Evolutionary conservation across 23 red algal genomes (phyloP), one percentile per base, ranked within the genome.

Genomic region (Gracilaria gracilis): DNA sequence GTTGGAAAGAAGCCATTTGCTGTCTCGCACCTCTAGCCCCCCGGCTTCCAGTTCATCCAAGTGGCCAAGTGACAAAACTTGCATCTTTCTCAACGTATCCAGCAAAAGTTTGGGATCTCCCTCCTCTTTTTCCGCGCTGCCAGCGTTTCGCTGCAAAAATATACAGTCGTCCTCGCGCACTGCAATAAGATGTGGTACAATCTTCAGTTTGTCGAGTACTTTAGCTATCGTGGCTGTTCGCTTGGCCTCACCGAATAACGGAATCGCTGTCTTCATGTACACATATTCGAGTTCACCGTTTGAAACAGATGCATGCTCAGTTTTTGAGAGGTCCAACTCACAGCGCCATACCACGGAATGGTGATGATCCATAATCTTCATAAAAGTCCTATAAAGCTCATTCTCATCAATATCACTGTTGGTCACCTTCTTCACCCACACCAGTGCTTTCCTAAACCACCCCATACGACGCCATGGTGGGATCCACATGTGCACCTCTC

Each of bases 351-450:
- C 59, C 4, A 62, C 59, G 24, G 59, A 62, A 31, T 62, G 59
- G 13, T 62, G 59, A 62, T 62, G 59, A 62, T 62, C 59, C 23
- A 62, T 19, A 62, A 62, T 62, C 59, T 62, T 62, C 59, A 62
- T 19, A 62, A 62, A 62, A 2, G 23, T 62, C 24, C 59, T 31
- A 24, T 62, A 62, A 1, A 62, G 24, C 59, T 62, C 59, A 29
- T 29, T 16, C 4, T 62, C 59, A 62, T 31, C 59, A 62, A 62
- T 29, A 2, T 62, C 59, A 31, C 24, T 29, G 2, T 62, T 62
- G 8, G 59, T 62, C 23, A 62, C 59, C 24, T 25, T 24, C 27
- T 62, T 62, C 13, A 62, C 24, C 59, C 59, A 62, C 9, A 24
- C 29, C 24, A 62, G 27, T 11, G 13, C 19, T 24, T 31, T 62